phyloP scores from a whole-genome alignment of 495 filamentous ascomycete genomes.

The Neurospora sp. region DNA sequence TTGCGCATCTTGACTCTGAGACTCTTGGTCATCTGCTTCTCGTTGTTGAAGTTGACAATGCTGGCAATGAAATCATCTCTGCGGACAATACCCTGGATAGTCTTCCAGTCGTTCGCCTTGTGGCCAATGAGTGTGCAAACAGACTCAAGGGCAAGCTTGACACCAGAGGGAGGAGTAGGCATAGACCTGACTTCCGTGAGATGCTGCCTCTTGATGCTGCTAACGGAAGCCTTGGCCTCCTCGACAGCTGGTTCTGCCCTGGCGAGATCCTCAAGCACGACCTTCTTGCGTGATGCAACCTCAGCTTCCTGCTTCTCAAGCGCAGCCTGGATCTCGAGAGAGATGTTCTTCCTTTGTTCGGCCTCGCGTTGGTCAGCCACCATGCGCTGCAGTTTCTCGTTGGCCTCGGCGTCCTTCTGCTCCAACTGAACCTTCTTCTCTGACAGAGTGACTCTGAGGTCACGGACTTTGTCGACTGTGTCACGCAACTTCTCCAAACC shows the following conservation, averaged over 20 bases:
- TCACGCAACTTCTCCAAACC: slow-evolving; percentile 96
- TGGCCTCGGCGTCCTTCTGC: slow-evolving; percentile 87
- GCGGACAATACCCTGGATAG: slow-evolving; percentile 76
- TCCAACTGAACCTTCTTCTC: slow-evolving; percentile 90
- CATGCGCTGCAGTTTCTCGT: slow-evolving; percentile 95
- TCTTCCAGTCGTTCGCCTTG: slow-evolving; percentile 82
- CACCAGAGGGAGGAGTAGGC: slow-evolving; percentile 79
- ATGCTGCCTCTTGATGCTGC: slow-evolving; percentile 94
- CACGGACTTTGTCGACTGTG: slow-evolving; percentile 94
- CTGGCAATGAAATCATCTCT: slow-evolving; percentile 95
- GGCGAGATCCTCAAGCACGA: slow-evolving; percentile 81
- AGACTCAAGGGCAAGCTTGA: slow-evolving; percentile 85
- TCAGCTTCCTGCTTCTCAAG: slow-evolving; percentile 85
- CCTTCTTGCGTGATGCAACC: slow-evolving; percentile 70
- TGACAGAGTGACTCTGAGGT: slow-evolving; percentile 79
- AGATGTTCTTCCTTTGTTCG: slow-evolving; percentile 78
- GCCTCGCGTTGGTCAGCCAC: slow-evolving; percentile 93
- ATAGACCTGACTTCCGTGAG: slow-evolving; percentile 96
- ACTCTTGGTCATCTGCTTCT: slow-evolving; percentile 80
- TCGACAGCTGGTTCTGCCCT: slow-evolving; percentile 86
- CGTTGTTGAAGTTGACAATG: slow-evolving; percentile 95
- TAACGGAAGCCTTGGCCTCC: slow-evolving; percentile 89
- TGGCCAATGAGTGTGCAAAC: slow-evolving; percentile 92
- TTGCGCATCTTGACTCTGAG: slow-evolving; percentile 82
- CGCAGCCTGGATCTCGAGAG: slow-evolving; percentile 76